Percentiles rank a stretch among this genome's conserved stretches.
phyloP scores from a whole-genome alignment of 164 flowering plant genomes.

The Protea cynaroides region DNA sequence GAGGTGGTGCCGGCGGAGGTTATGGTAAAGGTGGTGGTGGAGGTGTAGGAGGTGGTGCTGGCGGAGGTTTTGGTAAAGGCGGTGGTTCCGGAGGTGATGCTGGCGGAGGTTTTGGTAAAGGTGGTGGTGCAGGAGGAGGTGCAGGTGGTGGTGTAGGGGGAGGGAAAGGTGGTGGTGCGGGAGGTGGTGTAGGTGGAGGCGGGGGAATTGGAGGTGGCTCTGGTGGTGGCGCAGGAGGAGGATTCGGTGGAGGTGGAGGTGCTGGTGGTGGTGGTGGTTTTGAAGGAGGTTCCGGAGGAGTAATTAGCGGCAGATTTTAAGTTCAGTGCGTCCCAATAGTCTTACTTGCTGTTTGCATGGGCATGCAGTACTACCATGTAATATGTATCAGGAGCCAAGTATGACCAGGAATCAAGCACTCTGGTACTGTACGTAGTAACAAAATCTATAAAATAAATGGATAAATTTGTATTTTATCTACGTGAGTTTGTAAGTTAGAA shows the following conservation, averaged over 20 bases:
- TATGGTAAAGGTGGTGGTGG: constrained; percentile 16
- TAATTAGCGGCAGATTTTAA: constrained; percentile 1
- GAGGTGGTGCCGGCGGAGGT: constrained; percentile 15
- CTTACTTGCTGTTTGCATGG: background rate
- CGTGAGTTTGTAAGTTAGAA: too few species aligned
- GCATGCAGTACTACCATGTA: background rate
- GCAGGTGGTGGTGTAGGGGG: constrained; percentile 8
- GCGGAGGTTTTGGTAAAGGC: constrained; percentile 9
- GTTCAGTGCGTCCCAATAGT: background rate
- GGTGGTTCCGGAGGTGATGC: constrained; percentile 11
- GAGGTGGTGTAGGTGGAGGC: constrained; percentile 12
- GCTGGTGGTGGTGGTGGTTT: constrained; percentile 12
- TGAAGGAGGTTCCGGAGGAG: constrained; percentile 7
- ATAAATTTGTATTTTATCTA: too few species aligned
- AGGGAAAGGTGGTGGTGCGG: constrained; percentile 15
- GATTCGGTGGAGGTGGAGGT: constrained; percentile 13
- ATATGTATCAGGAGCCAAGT: background rate
- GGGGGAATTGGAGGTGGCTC: constrained; percentile 14
- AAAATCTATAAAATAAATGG: background rate
- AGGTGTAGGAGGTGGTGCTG: constrained; percentile 12
- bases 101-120: constrained; percentile 13
- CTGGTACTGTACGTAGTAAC: too few species aligned
- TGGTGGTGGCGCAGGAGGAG: constrained; percentile 14
- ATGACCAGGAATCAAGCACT: too few species aligned
- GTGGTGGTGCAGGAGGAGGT: constrained; percentile 15